Base-by-base conservation (phyloP, 192 early-diverging fungal genomes). In the Coemansia sp. region DNA sequence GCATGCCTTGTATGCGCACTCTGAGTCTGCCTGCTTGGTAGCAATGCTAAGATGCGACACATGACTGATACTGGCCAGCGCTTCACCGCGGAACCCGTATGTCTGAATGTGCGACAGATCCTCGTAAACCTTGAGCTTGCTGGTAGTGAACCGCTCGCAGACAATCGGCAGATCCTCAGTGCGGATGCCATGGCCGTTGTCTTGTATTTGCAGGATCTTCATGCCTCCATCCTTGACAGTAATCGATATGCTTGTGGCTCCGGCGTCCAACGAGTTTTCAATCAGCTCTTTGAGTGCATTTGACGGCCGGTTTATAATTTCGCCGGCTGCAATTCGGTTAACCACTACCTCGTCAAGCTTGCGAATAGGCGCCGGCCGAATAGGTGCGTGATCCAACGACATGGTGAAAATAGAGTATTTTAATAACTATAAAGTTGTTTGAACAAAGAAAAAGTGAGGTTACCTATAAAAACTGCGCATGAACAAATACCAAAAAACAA, bases 211-310 rank as follows among this genome's bases (percentile, higher is more conserved):
- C 51, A 99, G 75, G 6, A 97, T 65, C 69, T 98, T 97, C 14
- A 98, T 65, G 2, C 97, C 96, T 23, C 95, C 96, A 17, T 97
- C 95, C 65, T 94, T 94, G 57, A 90, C 81, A 2, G 82, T 63
- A 25, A 99, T 85, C 23, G 90, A 85, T 54, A 99, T 95, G 27
- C 74, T 83, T 17, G 92, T 95, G 0, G 97, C 84, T 5, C 90
- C 89, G 10, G 97, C 96, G 76, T 99, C 97, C 24, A 99, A 81
- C 5, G 91, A 90, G 73, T 99, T 99, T 63, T 99, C 97, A 37
- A 99, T 84, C 22, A 99, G 84, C 72, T 99, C 97, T 66, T 99
- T 99, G 21, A 97, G 74, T 15, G 95, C 95, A 72, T 99, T 98
- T 4, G 94, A 87, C 15, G 97, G 95, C 15, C 95, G 82, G 58